A percentile compares a stretch with the other conserved stretches of the same genome.
phyloP scores from a whole-genome alignment of 495 filamentous ascomycete genomes.

The Neurospora sp. region DNA sequence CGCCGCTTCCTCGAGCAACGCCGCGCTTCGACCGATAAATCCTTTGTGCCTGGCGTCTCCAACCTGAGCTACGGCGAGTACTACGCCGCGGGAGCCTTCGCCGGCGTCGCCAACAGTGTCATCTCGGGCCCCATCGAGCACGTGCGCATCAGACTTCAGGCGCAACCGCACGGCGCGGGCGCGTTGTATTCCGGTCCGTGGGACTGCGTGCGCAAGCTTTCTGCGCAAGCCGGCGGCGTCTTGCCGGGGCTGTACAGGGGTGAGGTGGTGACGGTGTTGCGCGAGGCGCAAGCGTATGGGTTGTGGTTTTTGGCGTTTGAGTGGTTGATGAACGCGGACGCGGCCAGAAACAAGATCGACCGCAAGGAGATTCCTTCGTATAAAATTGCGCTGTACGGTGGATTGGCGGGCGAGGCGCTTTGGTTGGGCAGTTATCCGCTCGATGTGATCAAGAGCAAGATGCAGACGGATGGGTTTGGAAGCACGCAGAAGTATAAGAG shows the following conservation, averaged over 20 bases:
- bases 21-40: constrained; percentile 37
- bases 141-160: constrained; percentile 93
- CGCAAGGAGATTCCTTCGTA: constrained; percentile 68
- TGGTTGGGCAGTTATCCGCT: constrained; percentile 92
- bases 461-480: constrained; percentile 91
- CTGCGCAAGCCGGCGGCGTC: constrained; percentile 50
- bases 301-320: constrained; percentile 93
- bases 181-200: constrained; percentile 75
- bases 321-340: constrained; percentile 89
- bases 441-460: constrained; percentile 97
- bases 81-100: constrained; percentile 83
- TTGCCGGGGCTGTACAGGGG: constrained; percentile 75
- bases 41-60: constrained; percentile 7
- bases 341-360: constrained; percentile 57
- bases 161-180: constrained; percentile 71
- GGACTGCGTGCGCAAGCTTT: constrained; percentile 83
- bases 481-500: constrained; percentile 54
- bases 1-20: constrained; percentile 71
- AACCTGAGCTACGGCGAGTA: constrained; percentile 70
- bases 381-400: constrained; percentile 88
- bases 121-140: constrained; percentile 94
- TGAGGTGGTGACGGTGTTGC: constrained; percentile 69
- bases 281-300: constrained; percentile 92
- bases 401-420: constrained; percentile 83
- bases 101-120: constrained; percentile 80